A percentile compares a stretch with the other conserved stretches of the same genome.
These are phyloP conservation scores for Geranomyces michiganensis DNA, from an alignment of 192 early-diverging fungal genomes.

Conservation along the genomic window DNA sequence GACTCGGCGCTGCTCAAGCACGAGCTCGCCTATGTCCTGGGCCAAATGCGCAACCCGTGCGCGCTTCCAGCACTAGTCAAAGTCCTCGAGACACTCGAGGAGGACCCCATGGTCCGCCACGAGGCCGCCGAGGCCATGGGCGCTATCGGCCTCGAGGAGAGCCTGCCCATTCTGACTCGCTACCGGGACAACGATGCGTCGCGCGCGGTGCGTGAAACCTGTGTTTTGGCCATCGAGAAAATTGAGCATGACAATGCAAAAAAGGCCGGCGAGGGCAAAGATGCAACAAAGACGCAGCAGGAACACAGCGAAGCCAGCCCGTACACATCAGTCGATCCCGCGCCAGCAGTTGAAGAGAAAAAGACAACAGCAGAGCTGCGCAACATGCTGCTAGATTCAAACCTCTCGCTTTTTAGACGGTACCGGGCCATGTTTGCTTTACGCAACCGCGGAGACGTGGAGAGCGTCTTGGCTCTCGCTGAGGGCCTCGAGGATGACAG, in stretches of 20 bases:
- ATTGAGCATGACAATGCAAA: conserved; percentile 72
- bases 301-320: conserved; percentile 17
- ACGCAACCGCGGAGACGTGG: conserved; percentile 82
- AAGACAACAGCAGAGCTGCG: conserved; percentile 70
- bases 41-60: conserved; percentile 86
- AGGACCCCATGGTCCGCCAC: conserved; percentile 96
- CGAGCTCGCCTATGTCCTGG: conserved; percentile 94
- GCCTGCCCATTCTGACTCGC: conserved; percentile 71
- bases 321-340: conserved; percentile 90
- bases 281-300: conserved; percentile 37
- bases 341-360: conserved; percentile 69
- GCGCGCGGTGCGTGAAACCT: conserved; percentile 82
- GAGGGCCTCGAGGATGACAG: conserved; percentile 79
- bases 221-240: conserved; percentile 83
- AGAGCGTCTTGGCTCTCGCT: conserved; percentile 81
- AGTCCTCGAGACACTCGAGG: conserved; percentile 67
- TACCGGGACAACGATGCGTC: conserved; percentile 65
- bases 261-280: neutral
- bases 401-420: conserved; percentile 81
- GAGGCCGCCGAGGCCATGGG: conserved; percentile 97
- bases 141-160: conserved; percentile 73
- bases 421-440: conserved; percentile 95
- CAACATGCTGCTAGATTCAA: conserved; percentile 65
- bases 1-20: conserved; percentile 91
- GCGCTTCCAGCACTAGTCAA: conserved; percentile 71